Base-by-base conservation (phyloP, 140 eudicot genomes). In the Senecio squalidus region DNA sequence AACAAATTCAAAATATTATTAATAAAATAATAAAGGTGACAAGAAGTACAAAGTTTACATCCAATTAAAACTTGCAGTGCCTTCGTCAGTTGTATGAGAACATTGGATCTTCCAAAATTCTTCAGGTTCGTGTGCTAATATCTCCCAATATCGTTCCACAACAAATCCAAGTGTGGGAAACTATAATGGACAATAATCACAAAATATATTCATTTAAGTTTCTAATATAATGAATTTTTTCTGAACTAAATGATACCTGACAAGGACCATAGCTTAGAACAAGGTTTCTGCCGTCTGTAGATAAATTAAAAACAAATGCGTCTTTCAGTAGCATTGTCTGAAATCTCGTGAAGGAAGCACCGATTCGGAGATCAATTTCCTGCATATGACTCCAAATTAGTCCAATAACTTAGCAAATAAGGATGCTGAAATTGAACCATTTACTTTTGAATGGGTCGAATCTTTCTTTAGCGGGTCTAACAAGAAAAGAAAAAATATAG, bases 271-370 rank as follows among this genome's bases (percentile, higher is more conserved):
- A 91, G 55, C 98, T 91, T 46, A 91, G 60, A 57, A 91, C 71
- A 64, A 91, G 62, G 75, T 76, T 91, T 74, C 68, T 81, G 62
- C 78, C 91, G 21, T 80, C 91, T 53, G 94, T 69, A 74, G 84
- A 70, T 58, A 76, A 76, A 72, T 83, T 84, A 67, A 91, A 74
- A 46, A 68, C 66, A 68, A 91, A 91, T 60, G 96, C 94, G 66
- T 86, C 94, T 72, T 74, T 86, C 55, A 91, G 57, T 46, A 91
- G 80, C 95, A 91, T 83, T 30, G 98, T 91, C 69, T 86, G 98
- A 66, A 91, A 91, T 55, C 98, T 85, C 21, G 98, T 91, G 81
- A 91, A 91, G 43, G 98, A 91, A 69, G 98, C 98, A 44, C 98
- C 95, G 25, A 91, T 91, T 14, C 95, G 89, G 5, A 91, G 95